phyloP scores from a whole-genome alignment of 2,329 filamentous ascomycete genomes.

The Fusarium metavorans region DNA sequence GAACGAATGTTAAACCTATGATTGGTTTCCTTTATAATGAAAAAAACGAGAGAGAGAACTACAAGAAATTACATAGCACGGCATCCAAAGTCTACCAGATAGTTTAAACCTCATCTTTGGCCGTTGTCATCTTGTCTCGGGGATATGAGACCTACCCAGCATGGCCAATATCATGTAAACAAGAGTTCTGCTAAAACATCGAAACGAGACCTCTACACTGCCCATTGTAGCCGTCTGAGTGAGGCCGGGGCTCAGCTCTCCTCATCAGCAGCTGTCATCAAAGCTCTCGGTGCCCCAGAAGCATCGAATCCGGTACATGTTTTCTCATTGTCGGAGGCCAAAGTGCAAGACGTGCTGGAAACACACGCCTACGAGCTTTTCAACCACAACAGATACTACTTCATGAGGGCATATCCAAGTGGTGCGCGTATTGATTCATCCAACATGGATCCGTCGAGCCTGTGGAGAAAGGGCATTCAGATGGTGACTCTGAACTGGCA shows the following conservation, averaged over 20 bases:
- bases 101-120: fast-evolving
- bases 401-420: conserved; percentile 91
- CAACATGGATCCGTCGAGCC: conserved; percentile 85
- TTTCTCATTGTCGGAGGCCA: conserved; percentile 74
- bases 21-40: neutral
- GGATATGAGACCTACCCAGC: neutral
- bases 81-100: neutral
- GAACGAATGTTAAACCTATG: neutral
- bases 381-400: conserved; percentile 81
- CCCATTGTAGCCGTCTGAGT: neutral
- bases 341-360: conserved; percentile 71
- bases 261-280: conserved; percentile 44
- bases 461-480: conserved; percentile 91
- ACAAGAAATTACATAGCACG: neutral
- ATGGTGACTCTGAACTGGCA: conserved; percentile 96
- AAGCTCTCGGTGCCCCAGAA: conserved; percentile 78
- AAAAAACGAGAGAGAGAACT: neutral
- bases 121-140: neutral
- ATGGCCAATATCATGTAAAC: too few species aligned
- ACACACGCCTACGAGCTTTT: conserved; percentile 70
- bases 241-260: neutral
- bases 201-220: neutral
- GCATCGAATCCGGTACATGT: conserved; percentile 74
- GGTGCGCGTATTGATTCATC: conserved; percentile 85
- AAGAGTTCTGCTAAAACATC: neutral